Conservation (phyloP, 139 green algal genomes). For the Chlorella sp. region DNA sequence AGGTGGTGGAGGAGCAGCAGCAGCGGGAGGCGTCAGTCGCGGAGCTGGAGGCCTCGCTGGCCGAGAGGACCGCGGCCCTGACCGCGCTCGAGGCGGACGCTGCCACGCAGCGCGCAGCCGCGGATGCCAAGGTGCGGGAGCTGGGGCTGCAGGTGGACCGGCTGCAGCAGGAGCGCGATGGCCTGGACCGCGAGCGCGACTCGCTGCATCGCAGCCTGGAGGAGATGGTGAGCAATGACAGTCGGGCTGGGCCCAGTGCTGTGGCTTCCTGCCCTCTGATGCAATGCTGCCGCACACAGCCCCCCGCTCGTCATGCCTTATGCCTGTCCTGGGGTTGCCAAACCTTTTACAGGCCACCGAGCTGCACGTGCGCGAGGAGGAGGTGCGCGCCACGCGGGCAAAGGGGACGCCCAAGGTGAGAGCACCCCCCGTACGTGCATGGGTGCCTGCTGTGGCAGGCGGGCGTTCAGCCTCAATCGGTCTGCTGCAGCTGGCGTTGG, state of each 20-base stretch:
- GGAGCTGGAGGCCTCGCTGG: slow-evolving; percentile 2
- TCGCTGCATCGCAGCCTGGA: slow-evolving; percentile 18
- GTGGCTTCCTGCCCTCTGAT: no score
- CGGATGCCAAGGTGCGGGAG: slow-evolving; percentile 22
- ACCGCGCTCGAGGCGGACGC: background rate
- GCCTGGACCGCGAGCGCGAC: slow-evolving; percentile 23
- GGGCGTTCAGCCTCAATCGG: no score
- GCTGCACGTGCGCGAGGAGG: slow-evolving; percentile 14
- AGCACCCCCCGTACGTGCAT: no score
- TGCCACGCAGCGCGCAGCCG: background rate
- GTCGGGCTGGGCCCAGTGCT: no score
- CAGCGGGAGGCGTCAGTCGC: background rate
- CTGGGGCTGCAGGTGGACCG: background rate
- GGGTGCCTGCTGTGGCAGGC: no score
- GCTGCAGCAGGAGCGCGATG: slow-evolving; percentile 17
- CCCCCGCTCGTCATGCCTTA: no score
- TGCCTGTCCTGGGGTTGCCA: no score
- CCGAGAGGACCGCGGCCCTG: background rate
- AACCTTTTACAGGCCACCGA: no score
- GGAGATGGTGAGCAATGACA: slow-evolving; percentile 10
- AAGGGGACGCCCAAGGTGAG: no score
- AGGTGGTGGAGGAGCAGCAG: slow-evolving; percentile 13
- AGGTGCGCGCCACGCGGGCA: no score
- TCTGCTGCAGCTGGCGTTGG: no score
- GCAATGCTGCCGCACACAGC: no score